Evolutionary conservation across 768 basidiomycete species (phyloP).

Genomic region (Pleurotus citrinopileatus): DNA sequence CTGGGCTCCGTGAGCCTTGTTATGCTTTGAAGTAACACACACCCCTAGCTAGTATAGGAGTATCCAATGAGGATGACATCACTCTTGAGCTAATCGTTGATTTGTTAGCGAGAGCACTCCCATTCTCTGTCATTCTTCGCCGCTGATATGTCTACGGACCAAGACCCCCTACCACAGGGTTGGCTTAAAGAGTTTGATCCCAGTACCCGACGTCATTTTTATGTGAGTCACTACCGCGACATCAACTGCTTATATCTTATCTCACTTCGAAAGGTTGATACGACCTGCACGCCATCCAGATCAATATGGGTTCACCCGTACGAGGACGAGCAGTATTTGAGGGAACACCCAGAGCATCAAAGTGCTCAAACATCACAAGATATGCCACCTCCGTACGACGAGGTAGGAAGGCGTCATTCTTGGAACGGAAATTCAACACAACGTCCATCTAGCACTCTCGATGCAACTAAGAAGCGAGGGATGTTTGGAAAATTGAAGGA

Average conservation of each 20-base stretch:
- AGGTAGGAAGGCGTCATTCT: slow-evolving; percentile 24
- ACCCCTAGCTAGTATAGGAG: too few relatives aligned
- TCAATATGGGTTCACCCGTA: slow-evolving; percentile 73
- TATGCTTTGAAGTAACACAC: too few relatives aligned
- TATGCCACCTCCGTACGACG: slow-evolving; percentile 9
- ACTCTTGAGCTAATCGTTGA: too few relatives aligned
- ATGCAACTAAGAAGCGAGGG: slow-evolving; percentile 35
- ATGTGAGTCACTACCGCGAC: slow-evolving; percentile 29
- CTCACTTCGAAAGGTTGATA: slow-evolving; percentile 50
- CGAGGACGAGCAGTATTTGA: slow-evolving; percentile 64
- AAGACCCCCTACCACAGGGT: slow-evolving; percentile 57
- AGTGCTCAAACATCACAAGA: not conserved
- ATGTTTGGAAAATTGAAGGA: slow-evolving; percentile 63
- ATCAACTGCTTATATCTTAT: not conserved
- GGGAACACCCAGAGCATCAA: slow-evolving; percentile 46
- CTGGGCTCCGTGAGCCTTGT: too few relatives aligned
- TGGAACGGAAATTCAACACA: slow-evolving; percentile 20
- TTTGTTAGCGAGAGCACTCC: too few relatives aligned
- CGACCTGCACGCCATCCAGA: slow-evolving; percentile 56
- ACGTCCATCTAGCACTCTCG: slow-evolving; percentile 9
- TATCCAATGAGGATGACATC: too few relatives aligned
- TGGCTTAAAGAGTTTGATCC: slow-evolving; percentile 53
- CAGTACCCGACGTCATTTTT: slow-evolving; percentile 42
- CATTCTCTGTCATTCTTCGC: too few relatives aligned
- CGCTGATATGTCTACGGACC: too few relatives aligned